Evolutionary conservation across 1,284 basidiomycete species (phyloP), one percentile per base, ranked within the genome.

Genomic region (Ganoderma lingzhi): DNA sequence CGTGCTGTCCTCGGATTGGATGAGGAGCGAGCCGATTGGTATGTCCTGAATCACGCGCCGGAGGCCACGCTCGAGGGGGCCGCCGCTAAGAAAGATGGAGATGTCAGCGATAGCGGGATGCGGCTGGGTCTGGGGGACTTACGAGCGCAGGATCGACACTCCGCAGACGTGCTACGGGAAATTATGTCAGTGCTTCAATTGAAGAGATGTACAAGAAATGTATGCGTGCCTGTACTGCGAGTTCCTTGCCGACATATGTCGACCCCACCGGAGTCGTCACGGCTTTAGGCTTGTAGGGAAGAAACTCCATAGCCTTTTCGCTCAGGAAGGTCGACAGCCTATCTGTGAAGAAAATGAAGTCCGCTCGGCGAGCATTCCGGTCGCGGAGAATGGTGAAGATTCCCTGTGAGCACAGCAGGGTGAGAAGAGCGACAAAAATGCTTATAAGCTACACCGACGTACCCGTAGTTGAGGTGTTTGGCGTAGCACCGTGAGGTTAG

Each of bases 271-370:
- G 96, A 0, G 96, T 98, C 15, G 80, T 83, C 28, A 98, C 86
- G 0, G 82, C 81, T 74, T 90, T 90, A 1, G 85, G 73, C 35
- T 82, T 80, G 80, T 93, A 94, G 0, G 96, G 96, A 10, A 99
- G 85, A 71, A 91, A 84, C 42, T 92, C 91, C 76, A 97, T 84
- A 0, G 96, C 96, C 76, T 90, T 87, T 80, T 99, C 97, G 5
- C 95, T 90, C 41, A 99, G 84, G 45, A 96, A 82, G 0, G 94
- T 96, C 0, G 96, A 90, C 10, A 99, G 82, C 23, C 97, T 87
- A 79, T 98, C 96, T 9, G 88, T 87, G 76, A 94, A 95, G 83
- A 96, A 96, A 23, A 97, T 89, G 76, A 98, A 99, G 77, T 98
- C 96, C 73, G 94, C 93, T 35, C 91, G 85, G 12, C 84, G 82